Percentiles rank a stretch among this genome's conserved stretches.
phyloP scores from a whole-genome alignment of 306 rosid genomes.

The Canavalia gladiata region DNA sequence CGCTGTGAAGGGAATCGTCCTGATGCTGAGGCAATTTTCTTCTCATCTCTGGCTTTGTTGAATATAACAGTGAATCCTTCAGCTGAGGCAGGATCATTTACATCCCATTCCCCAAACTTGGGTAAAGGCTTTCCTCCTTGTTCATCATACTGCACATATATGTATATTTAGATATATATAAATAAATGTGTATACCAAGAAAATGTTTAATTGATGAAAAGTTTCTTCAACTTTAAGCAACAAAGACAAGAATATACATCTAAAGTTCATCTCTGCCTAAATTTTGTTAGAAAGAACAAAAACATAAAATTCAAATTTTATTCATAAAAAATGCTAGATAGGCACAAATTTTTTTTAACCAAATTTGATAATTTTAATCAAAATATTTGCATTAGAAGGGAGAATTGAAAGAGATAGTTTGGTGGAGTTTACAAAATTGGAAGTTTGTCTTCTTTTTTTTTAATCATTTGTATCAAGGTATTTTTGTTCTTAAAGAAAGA shows the following conservation, averaged over 20 bases:
- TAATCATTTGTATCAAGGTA: neutral
- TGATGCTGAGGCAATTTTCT: constrained; percentile 62
- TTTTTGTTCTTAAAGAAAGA: neutral
- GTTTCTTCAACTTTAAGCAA: neutral
- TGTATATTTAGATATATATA: neutral
- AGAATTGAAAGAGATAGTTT: too few species aligned
- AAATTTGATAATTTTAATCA: neutral
- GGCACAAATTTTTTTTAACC: too few species aligned
- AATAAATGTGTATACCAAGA: neutral
- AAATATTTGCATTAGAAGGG: neutral
- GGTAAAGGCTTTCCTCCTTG: constrained; percentile 69
- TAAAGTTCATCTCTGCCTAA: too few species aligned
- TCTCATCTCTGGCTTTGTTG: constrained; percentile 81
- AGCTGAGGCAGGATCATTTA: constrained; percentile 81
- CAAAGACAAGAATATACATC: neutral
- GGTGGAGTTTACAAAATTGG: neutral
- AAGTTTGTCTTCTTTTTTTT: neutral
- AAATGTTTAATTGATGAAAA: neutral
- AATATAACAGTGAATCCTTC: constrained; percentile 85
- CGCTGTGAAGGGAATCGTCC: constrained; percentile 49
- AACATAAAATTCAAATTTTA: neutral
- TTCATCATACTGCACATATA: constrained; percentile 52
- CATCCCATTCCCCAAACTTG: constrained; percentile 97
- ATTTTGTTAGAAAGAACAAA: neutral
- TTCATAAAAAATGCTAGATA: neutral